Percentiles rank a stretch among this genome's conserved stretches.
These are phyloP conservation scores for Gymnopus androsaceus DNA, from an alignment of 1,284 basidiomycete species.

Conservation along the genomic window DNA sequence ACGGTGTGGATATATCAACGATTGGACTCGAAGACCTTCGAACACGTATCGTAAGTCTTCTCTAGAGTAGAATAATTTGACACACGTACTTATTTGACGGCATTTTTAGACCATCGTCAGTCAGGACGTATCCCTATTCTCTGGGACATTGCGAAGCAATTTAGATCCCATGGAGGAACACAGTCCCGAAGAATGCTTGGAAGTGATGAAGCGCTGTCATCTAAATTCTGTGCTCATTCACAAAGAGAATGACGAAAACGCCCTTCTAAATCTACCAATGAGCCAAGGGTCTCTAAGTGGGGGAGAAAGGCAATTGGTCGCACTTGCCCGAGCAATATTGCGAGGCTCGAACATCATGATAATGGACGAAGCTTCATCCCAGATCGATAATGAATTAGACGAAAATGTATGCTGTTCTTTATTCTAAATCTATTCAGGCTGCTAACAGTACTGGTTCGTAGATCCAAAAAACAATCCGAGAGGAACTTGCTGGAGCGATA, in stretches of 20 bases:
- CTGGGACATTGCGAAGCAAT: slow-evolving; percentile 82
- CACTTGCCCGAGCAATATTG: slow-evolving; percentile 73
- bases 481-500: slow-evolving; percentile 72
- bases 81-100: background rate
- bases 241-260: slow-evolving; percentile 34
- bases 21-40: slow-evolving; percentile 85
- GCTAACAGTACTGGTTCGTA: slow-evolving; percentile 29
- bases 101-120: slow-evolving; percentile 69
- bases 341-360: slow-evolving; percentile 79
- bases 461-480: slow-evolving; percentile 81
- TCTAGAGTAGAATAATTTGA: background rate
- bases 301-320: slow-evolving; percentile 82
- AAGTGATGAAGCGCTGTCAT: slow-evolving; percentile 67
- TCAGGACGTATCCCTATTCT: slow-evolving; percentile 83
- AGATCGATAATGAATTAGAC: slow-evolving; percentile 74
- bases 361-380: slow-evolving; percentile 84
- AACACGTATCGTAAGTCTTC: slow-evolving; percentile 52
- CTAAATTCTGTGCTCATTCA: slow-evolving; percentile 47
- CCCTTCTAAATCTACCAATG: slow-evolving; percentile 63
- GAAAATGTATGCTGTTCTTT: slow-evolving; percentile 46
- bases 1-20: slow-evolving; percentile 79
- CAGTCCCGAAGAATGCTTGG: slow-evolving; percentile 63
- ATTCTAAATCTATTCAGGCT: slow-evolving; percentile 6
- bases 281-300: slow-evolving; percentile 73
- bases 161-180: slow-evolving; percentile 72